Evolutionary conservation across 106 monocot species (phyloP), one percentile per base, ranked within the genome.

Genomic region (Alisma plantagoaquatica): DNA sequence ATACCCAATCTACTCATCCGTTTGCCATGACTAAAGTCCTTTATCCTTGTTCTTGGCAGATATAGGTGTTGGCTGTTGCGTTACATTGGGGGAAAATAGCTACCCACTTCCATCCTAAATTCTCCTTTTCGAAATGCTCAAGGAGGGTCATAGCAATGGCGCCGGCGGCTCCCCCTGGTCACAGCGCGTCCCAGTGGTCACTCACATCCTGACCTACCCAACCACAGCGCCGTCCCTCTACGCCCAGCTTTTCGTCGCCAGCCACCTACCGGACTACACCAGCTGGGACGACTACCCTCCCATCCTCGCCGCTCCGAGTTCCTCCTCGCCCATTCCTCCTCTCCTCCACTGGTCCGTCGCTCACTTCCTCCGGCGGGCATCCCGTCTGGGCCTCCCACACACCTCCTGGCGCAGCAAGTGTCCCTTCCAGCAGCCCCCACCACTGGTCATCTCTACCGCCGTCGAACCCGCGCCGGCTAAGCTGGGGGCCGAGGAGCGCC

Each of bases 161-260:
- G n/a, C n/a, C n/a, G n/a, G n/a, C n/a, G n/a, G n/a, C n/a, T n/a
- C 48, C 48, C 10, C 60, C 10, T 69, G 69, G 76, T 23, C 27
- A 15, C 51, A 69, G 12, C 21, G 65, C 2, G 45, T 51, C 49
- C 61, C 56, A 30, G 60, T 62, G 2, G 45, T 87, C 15, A 87
- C 72, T 49, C 86, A 87, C 74, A 61, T 86, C 50, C 65, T 87
- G 16, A 77, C 55, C 26, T 48, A 68, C 49, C 72, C 74, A 4
- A 72, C 75, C 27, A 44, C 57, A 10, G 27, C 71, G 17, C 86
- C 86, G 9, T 65, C 68, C 28, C 81, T 81, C 69, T 75, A 88
- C 76, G 80, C 82, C 52, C 87, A 88, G 66, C 73, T 82, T 67
- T 71, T 88, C 82, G 42, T 88, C 61, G 57, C 82, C 54, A 23